Evolutionary conservation across 768 basidiomycete genomes (phyloP).

Genomic region (Trametes maxima): DNA sequence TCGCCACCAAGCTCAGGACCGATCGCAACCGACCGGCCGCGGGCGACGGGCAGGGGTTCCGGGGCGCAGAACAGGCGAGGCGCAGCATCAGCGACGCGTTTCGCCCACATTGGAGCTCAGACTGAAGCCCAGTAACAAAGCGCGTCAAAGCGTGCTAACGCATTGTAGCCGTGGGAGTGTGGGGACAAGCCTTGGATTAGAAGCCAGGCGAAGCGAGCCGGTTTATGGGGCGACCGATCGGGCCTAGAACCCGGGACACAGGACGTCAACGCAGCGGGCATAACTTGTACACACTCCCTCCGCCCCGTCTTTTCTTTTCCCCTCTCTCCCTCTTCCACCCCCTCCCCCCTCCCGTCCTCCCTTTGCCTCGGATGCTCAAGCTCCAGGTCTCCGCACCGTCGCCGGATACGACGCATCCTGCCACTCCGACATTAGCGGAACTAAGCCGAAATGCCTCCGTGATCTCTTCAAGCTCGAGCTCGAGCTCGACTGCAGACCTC

Average conservation of each 20-base stretch:
- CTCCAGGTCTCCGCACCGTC: constrained; percentile 36
- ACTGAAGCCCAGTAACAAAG: neutral
- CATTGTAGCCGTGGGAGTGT: constrained; percentile 14
- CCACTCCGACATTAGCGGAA: constrained; percentile 53
- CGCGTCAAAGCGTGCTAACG: neutral
- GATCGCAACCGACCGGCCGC: constrained; percentile 8
- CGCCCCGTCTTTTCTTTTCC: constrained; percentile 13
- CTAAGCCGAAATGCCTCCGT: constrained; percentile 78
- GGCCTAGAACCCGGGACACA: constrained; percentile 17
- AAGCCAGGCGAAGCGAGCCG: neutral
- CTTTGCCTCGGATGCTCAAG: constrained; percentile 39
- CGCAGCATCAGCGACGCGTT: constrained; percentile 1
- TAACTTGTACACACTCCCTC: constrained; percentile 18
- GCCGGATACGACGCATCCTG: constrained; percentile 33
- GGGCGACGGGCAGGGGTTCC: neutral
- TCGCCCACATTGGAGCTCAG: constrained; percentile 1
- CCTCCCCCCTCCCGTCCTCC: constrained; percentile 5
- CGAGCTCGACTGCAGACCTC: constrained; percentile 48
- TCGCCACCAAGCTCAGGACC: constrained; percentile 1
- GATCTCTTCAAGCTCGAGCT: constrained; percentile 67
- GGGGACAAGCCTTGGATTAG: neutral
- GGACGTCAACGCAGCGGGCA: constrained; percentile 16
- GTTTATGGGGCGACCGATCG: constrained; percentile 1
- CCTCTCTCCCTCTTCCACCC: constrained; percentile 4
- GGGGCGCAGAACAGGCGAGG: neutral